Conservation (phyloP, 441 rosid species). For the Populus hybrid region DNA sequence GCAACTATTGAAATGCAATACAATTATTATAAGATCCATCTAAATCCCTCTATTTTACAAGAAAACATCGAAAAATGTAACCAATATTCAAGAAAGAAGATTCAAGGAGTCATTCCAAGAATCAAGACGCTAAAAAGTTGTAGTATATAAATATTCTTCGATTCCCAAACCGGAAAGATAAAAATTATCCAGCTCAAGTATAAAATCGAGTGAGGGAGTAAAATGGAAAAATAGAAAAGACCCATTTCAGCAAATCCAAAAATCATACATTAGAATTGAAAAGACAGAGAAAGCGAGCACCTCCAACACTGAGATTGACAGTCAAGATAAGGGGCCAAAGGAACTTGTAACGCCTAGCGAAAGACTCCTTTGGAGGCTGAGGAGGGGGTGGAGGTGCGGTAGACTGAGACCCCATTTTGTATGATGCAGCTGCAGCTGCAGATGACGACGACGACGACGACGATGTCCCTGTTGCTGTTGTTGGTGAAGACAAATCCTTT, state of each 20-base stretch:
- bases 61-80: background rate
- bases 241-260: constrained; percentile 14
- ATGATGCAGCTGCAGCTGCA: constrained; percentile 60
- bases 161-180: background rate
- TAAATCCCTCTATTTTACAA: background rate
- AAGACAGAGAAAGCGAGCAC: constrained; percentile 28
- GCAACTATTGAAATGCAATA: background rate
- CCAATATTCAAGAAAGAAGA: background rate
- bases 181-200: background rate
- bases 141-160: background rate
- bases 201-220: background rate
- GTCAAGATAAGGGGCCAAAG: constrained; percentile 81
- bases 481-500: constrained; percentile 27
- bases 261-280: background rate
- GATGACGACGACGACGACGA: constrained; percentile 33
- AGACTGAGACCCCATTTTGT: constrained; percentile 48
- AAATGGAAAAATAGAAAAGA: background rate
- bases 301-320: constrained; percentile 78
- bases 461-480: background rate
- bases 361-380: constrained; percentile 71
- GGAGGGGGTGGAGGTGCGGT: constrained; percentile 44
- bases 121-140: background rate
- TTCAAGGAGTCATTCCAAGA: constrained; percentile 2
- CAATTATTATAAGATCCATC: background rate
- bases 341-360: constrained; percentile 78